Conservation (phyloP, 495 filamentous ascomycete genomes). For the Tuber umbilicatum region DNA sequence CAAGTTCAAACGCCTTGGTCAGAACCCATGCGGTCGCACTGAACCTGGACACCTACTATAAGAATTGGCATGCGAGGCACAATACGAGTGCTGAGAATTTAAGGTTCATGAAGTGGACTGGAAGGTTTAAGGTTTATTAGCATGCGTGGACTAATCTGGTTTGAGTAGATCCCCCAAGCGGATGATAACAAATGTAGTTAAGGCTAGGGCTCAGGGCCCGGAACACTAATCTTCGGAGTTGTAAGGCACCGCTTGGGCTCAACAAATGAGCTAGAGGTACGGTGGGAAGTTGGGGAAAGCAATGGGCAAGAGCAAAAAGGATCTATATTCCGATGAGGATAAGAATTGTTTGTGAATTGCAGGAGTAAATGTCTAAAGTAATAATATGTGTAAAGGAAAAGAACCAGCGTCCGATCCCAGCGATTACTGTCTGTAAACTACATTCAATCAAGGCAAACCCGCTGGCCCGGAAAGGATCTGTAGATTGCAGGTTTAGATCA, state of each 20-base stretch:
- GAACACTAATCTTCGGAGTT: background rate
- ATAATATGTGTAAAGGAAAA: no score
- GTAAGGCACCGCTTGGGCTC: background rate
- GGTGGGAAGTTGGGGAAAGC: background rate
- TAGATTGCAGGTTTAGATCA: no score
- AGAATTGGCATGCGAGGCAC: background rate
- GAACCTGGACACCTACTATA: background rate
- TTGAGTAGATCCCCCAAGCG: no score
- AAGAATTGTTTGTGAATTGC: no score
- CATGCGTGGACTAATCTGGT: background rate
- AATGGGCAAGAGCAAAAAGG: background rate
- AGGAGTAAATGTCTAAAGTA: no score
- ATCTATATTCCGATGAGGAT: no score
- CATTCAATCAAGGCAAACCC: no score
- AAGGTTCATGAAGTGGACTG: background rate
- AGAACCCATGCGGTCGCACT: background rate
- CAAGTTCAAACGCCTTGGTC: background rate
- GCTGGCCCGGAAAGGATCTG: no score
- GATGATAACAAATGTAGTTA: background rate
- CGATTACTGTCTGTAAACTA: no score
- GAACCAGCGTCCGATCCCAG: no score
- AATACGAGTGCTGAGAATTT: background rate
- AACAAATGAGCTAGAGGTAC: background rate
- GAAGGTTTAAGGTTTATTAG: background rate
- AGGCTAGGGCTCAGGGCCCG: background rate